A percentile compares a stretch with the other conserved stretches of the same genome.
Evolutionary conservation across 441 rosid species (phyloP).

Genomic region (Pelargonium citronellum): DNA sequence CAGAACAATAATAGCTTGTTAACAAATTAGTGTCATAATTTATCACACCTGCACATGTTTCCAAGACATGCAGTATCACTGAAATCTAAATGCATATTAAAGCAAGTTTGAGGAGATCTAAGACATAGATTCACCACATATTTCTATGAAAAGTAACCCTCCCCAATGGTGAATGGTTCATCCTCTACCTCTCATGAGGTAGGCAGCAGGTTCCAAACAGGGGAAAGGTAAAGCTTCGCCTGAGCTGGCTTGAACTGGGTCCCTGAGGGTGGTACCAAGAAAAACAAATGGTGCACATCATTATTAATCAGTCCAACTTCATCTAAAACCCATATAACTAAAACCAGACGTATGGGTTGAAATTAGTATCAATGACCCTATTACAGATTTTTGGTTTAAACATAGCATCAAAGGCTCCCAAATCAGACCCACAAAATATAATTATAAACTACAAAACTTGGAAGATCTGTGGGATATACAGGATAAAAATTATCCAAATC

Average conservation of each 20-base stretch:
- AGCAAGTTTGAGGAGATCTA: slow-evolving; percentile 1
- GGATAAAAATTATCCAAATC: background rate
- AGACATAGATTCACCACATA: slow-evolving; percentile 17
- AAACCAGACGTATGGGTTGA: background rate
- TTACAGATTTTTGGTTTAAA: background rate
- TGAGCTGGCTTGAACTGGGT: slow-evolving; percentile 33
- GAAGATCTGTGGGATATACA: background rate
- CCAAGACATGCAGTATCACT: background rate
- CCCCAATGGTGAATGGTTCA: slow-evolving; percentile 23
- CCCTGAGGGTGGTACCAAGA: slow-evolving; percentile 31
- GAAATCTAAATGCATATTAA: background rate
- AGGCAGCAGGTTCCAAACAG: slow-evolving; percentile 39
- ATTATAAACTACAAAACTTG: background rate
- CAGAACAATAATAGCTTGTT: slow-evolving; percentile 9
- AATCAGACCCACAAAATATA: background rate
- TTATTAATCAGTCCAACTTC: background rate
- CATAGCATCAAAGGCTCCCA: background rate
- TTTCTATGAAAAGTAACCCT: slow-evolving; percentile 22
- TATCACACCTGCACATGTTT: background rate
- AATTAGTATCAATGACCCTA: background rate
- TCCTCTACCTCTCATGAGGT: slow-evolving; percentile 44
- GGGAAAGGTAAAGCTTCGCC: slow-evolving; percentile 32
- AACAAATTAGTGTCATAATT: background rate
- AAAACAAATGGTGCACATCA: slow-evolving; percentile 20
- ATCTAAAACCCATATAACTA: background rate